These are phyloP conservation scores for Yarrowia phangngaensis DNA, from an alignment of 805 yeast genomes.

Conservation along the genomic window DNA sequence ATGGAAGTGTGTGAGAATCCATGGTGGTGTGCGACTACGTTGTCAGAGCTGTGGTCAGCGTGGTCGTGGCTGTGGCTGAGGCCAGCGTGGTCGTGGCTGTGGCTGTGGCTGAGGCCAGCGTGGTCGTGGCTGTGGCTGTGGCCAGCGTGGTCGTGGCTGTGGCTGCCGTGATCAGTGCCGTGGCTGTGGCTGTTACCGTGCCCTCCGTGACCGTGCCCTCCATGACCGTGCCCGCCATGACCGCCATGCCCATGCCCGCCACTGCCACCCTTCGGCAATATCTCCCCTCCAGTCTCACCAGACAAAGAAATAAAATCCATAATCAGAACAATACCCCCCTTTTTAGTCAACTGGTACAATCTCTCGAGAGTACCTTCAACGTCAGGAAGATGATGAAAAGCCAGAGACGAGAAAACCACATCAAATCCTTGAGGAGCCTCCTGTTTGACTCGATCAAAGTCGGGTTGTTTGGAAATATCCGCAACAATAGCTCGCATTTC, in stretches of 20 bases:
- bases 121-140: conserved; percentile 10
- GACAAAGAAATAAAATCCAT: conserved; percentile 12
- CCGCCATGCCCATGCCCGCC: background rate
- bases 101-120: background rate
- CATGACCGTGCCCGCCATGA: conserved; percentile 2
- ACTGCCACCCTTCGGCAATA: background rate
- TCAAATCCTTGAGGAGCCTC: conserved; percentile 30
- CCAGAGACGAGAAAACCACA: conserved; percentile 32
- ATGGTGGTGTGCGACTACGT: conserved; percentile 15
- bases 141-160: no score
- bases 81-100: conserved; percentile 2
- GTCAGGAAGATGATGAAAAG: conserved; percentile 34
- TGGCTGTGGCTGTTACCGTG: background rate
- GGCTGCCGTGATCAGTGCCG: background rate
- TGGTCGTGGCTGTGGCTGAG: conserved; percentile 2
- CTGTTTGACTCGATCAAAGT: conserved; percentile 14
- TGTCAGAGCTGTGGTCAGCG: background rate
- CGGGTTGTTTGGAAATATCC: conserved; percentile 26
- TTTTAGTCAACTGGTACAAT: conserved; percentile 28
- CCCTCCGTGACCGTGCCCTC: background rate
- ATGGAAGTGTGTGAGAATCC: conserved; percentile 7
- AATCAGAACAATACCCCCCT: conserved; percentile 29
- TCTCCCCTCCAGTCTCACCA: background rate
- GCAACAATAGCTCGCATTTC: conserved; percentile 31
- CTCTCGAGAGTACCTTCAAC: conserved; percentile 25